Conservation (phyloP, 2,329 filamentous ascomycete species). For the Exophiala aquamarina region DNA sequence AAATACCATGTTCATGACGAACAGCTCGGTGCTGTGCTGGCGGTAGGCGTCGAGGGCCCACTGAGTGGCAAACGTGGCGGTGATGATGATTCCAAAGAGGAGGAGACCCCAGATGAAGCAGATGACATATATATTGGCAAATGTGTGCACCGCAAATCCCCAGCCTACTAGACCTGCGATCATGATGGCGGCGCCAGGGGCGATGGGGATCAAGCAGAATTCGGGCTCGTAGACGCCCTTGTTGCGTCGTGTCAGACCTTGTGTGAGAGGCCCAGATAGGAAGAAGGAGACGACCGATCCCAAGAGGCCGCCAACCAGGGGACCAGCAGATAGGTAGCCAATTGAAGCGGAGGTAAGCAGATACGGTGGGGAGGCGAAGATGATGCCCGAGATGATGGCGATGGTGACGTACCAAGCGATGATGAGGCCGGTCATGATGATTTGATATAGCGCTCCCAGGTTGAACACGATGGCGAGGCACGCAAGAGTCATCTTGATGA, state of each 20-base stretch:
- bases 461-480: slow-evolving; percentile 34
- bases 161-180: slow-evolving; percentile 40
- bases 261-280: slow-evolving; percentile 32
- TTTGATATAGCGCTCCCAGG: slow-evolving; percentile 31
- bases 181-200: slow-evolving; percentile 7
- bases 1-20: slow-evolving; percentile 26
- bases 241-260: slow-evolving; percentile 43
- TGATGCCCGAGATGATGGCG: slow-evolving; percentile 29
- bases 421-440: slow-evolving; percentile 30
- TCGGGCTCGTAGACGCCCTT: slow-evolving; percentile 42
- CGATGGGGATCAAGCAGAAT: slow-evolving; percentile 34
- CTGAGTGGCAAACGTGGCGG: slow-evolving; percentile 15
- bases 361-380: slow-evolving; percentile 33
- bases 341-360: slow-evolving; percentile 30
- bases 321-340: slow-evolving; percentile 26
- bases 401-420: slow-evolving; percentile 32
- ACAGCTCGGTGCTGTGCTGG: slow-evolving; percentile 21
- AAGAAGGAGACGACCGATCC: slow-evolving; percentile 24
- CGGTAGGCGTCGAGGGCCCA: slow-evolving; percentile 19
- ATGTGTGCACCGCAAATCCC: slow-evolving; percentile 23
- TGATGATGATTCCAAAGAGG: slow-evolving; percentile 17
- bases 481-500: slow-evolving; percentile 30
- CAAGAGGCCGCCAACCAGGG: slow-evolving; percentile 14
- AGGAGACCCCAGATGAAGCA: slow-evolving; percentile 18
- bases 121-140: slow-evolving; percentile 13